Evolutionary conservation across 768 basidiomycete species (phyloP).

Genomic region (Mrakia blollopis): DNA sequence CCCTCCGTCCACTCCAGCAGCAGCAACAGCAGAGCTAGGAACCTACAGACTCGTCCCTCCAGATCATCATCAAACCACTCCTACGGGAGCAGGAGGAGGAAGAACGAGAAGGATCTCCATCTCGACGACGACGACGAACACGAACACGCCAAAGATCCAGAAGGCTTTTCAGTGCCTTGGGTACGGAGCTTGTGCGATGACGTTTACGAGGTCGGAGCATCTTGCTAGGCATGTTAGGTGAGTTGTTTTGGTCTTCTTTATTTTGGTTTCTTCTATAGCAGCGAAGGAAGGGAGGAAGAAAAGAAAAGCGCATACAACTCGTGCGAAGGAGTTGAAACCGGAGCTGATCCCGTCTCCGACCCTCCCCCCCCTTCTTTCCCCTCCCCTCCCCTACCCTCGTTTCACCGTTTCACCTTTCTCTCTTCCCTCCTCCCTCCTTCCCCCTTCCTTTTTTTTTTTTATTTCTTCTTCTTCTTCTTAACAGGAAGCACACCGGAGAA

Average conservation of each 20-base stretch:
- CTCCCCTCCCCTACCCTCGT: too few species aligned
- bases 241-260: constrained; percentile 36
- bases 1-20: neutral
- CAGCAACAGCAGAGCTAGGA: too few species aligned
- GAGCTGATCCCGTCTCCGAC: too few species aligned
- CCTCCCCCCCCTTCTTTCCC: too few species aligned
- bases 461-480: constrained; percentile 19
- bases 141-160: constrained; percentile 31
- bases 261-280: neutral
- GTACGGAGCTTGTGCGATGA: constrained; percentile 93
- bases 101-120: too few species aligned
- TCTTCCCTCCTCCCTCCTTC: constrained; percentile 31
- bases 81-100: neutral
- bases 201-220: constrained; percentile 92
- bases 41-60: neutral
- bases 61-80: neutral
- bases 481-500: constrained; percentile 95
- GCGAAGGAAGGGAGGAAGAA: neutral
- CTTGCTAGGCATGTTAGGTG: constrained; percentile 91
- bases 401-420: too few species aligned
- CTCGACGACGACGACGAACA: too few species aligned
- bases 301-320: constrained; percentile 6
- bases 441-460: constrained; percentile 28
- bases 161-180: constrained; percentile 95
- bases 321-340: too few species aligned